Evolutionary conservation across 2,329 filamentous ascomycete species (phyloP).

Genomic region (Diplodia corticola): DNA sequence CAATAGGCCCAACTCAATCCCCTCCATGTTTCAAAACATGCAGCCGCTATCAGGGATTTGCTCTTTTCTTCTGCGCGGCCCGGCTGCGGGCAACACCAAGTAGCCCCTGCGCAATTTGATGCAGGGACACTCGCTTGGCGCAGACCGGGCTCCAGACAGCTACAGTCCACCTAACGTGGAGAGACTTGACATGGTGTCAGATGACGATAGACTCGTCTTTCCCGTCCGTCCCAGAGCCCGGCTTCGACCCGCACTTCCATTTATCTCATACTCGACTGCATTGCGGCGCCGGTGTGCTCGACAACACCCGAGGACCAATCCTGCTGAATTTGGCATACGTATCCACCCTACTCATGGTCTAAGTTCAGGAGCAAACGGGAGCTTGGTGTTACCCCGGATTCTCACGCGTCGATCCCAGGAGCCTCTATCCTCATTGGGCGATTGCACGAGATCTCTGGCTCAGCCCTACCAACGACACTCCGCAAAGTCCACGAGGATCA

Average conservation of each 20-base stretch:
- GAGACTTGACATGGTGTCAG: background rate
- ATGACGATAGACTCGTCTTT: background rate
- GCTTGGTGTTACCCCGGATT: conserved; percentile 4
- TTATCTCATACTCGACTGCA: background rate
- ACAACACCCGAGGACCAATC: background rate
- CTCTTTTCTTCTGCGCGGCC: background rate
- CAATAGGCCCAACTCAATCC: background rate
- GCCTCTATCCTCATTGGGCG: conserved; percentile 7
- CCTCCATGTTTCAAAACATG: background rate
- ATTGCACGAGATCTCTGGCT: conserved; percentile 3
- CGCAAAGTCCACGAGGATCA: background rate
- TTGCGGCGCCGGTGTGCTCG: background rate
- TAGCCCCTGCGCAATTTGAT: background rate
- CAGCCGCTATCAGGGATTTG: background rate
- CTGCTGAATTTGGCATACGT: background rate
- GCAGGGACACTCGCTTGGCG: background rate
- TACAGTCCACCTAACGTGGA: background rate
- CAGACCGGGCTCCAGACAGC: background rate
- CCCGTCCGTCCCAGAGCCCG: background rate
- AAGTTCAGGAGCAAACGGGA: background rate
- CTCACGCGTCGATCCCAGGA: background rate
- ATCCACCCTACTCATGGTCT: background rate
- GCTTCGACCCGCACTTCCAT: background rate
- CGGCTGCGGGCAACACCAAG: background rate
- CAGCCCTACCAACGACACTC: conserved; percentile 9